These are phyloP conservation scores for Cladophialophora carrionii DNA, from an alignment of 2,329 filamentous ascomycete species.

Conservation along the genomic window DNA sequence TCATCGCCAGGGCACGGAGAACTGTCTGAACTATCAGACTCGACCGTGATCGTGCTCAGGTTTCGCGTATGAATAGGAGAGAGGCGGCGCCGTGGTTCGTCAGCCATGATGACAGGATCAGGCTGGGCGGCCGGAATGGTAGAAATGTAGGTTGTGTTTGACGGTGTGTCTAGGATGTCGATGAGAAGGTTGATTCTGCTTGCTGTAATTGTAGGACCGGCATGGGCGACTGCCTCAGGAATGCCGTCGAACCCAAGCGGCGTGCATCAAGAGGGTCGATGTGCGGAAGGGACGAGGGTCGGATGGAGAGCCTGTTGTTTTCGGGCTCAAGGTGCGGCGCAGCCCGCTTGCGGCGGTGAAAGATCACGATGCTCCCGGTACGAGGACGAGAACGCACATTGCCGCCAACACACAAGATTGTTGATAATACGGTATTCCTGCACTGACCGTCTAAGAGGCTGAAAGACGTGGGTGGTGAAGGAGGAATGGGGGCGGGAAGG, in stretches of 20 bases:
- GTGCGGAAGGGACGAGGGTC: neutral
- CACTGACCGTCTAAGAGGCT: constrained; percentile 3
- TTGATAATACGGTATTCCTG: constrained; percentile 10
- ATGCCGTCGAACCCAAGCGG: neutral
- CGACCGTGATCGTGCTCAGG: constrained; percentile 35
- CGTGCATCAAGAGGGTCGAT: constrained; percentile 5
- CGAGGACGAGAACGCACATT: constrained; percentile 5
- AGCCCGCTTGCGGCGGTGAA: constrained; percentile 16
- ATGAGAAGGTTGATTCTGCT: neutral
- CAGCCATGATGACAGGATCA: constrained; percentile 34
- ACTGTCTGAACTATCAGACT: constrained; percentile 39
- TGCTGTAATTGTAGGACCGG: constrained; percentile 5
- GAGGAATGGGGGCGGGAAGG: neutral
- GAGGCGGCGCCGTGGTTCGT: constrained; percentile 31
- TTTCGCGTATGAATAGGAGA: constrained; percentile 36
- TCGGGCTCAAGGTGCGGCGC: constrained; percentile 11
- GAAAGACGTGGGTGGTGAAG: neutral
- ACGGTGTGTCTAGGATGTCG: neutral
- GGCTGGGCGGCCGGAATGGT: constrained; percentile 15
- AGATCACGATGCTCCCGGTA: constrained; percentile 14
- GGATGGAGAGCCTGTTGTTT: constrained; percentile 5
- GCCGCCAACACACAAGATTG: neutral
- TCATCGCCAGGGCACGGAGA: constrained; percentile 65
- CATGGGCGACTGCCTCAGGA: constrained; percentile 1
- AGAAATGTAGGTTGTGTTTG: constrained; percentile 3